phyloP scores from a whole-genome alignment of 2,329 filamentous ascomycete genomes.

The Zymoseptoria crescenta region DNA sequence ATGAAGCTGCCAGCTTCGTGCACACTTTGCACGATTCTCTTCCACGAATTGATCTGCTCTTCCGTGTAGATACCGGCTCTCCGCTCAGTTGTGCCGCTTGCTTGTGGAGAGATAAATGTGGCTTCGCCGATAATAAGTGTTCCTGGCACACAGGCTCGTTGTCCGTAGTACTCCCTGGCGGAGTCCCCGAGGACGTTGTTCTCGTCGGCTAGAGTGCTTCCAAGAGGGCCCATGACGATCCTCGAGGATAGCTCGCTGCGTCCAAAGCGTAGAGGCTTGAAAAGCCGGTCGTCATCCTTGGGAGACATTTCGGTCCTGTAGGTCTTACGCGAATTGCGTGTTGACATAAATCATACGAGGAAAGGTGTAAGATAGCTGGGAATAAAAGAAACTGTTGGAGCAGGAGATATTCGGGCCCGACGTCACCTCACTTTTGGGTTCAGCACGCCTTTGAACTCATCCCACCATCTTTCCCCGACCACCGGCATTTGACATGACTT shows the following conservation, averaged over 20 bases:
- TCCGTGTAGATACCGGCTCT: constrained; percentile 24
- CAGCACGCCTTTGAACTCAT: not conserved
- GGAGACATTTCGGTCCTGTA: not conserved
- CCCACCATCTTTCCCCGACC: not conserved
- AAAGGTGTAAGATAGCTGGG: not conserved
- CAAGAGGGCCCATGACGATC: constrained; percentile 51
- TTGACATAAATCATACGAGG: not conserved
- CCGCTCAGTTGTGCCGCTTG: constrained; percentile 21
- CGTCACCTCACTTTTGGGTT: not conserved
- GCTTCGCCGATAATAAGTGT: constrained; percentile 30
- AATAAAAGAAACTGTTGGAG: not conserved
- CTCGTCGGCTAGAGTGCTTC: constrained; percentile 41
- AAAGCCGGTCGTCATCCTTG: constrained; percentile 21
- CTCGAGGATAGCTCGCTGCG: constrained; percentile 37
- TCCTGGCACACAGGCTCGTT: constrained; percentile 25
- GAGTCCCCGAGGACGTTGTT: constrained; percentile 25
- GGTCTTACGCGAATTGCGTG: not conserved
- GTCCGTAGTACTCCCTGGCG: constrained; percentile 28
- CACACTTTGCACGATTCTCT: constrained; percentile 44
- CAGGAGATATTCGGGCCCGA: not conserved
- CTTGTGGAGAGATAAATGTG: constrained; percentile 28
- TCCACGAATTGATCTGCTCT: constrained; percentile 44
- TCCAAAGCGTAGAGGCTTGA: constrained; percentile 38
- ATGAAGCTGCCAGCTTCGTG: constrained; percentile 46
- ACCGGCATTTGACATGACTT: too few species aligned